Evolutionary conservation across 139 green algal species (phyloP).

Genomic region (Spirogloea muscicola): DNA sequence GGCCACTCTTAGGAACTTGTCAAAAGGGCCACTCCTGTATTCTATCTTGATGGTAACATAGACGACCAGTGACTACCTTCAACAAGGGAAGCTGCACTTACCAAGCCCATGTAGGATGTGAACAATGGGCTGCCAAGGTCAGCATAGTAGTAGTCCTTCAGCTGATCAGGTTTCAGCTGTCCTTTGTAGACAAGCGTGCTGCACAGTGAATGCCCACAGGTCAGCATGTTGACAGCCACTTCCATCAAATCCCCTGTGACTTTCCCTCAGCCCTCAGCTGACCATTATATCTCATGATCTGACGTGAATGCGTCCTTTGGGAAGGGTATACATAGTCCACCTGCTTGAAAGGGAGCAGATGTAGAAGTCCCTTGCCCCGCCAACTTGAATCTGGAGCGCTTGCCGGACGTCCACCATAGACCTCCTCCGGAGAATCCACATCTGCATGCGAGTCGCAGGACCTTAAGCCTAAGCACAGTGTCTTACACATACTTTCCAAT

Average conservation of each 20-base stretch:
- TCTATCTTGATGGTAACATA: no score
- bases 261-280: no score
- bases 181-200: conserved; percentile 95
- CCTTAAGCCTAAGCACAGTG: no score
- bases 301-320: no score
- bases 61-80: no score
- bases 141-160: conserved; percentile 72
- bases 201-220: no score
- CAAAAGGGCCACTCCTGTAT: no score
- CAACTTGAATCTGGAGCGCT: conserved; percentile 15
- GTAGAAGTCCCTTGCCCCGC: conserved; percentile 69
- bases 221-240: no score
- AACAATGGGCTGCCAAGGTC: conserved; percentile 79
- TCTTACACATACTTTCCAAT: conserved; percentile 29
- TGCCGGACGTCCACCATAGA: conserved; percentile 53
- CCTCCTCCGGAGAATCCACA: conserved; percentile 81
- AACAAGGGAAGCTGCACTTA: conserved; percentile 61
- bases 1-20: no score
- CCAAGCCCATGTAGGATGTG: conserved; percentile 82
- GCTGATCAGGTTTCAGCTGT: conserved; percentile 86
- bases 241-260: no score
- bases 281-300: no score
- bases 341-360: conserved; percentile 79
- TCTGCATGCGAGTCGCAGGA: conserved; percentile 55
- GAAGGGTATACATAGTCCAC: conserved; percentile 9